phyloP scores from a whole-genome alignment of 768 basidiomycete genomes.

The Calocera cornea region DNA sequence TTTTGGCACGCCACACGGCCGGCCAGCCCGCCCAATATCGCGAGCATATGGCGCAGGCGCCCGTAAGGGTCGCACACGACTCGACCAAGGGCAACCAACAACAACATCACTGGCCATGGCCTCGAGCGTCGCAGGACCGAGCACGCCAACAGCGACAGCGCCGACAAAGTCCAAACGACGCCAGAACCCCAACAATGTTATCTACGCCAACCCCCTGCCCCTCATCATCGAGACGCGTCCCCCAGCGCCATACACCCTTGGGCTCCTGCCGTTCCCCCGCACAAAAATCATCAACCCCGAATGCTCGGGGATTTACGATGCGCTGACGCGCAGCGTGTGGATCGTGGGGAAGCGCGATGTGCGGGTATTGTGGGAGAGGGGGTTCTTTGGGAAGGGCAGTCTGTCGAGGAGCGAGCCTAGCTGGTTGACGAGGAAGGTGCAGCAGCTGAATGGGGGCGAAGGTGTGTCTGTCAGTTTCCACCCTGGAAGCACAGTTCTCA shows the following conservation, averaged over 20 bases:
- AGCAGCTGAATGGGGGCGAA: conserved; percentile 42
- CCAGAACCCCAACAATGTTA: background rate
- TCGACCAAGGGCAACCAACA: background rate
- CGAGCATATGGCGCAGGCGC: background rate
- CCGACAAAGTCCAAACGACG: background rate
- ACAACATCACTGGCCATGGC: background rate
- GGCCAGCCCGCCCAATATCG: background rate
- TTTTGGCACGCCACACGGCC: background rate
- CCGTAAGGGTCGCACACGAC: background rate
- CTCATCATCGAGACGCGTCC: background rate
- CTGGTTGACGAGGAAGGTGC: conserved; percentile 73
- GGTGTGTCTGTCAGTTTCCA: conserved; percentile 34
- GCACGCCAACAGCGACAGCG: background rate
- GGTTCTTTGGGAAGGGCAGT: conserved; percentile 96
- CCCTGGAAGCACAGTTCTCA: background rate
- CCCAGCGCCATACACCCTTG: conserved; percentile 17
- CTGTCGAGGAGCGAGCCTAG: conserved; percentile 89
- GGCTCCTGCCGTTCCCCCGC: conserved; percentile 40
- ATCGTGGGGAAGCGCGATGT: conserved; percentile 26
- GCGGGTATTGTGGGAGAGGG: conserved; percentile 62
- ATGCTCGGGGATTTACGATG: conserved; percentile 65
- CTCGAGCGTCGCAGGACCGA: background rate
- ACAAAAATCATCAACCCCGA: conserved; percentile 54
- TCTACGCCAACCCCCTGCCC: conserved; percentile 1
- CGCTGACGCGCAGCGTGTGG: conserved; percentile 77